A percentile compares a stretch with the other conserved stretches of the same genome.
Conservation (phyloP, 805 yeast species). For the Tetrapisispora phaffii region DNA sequence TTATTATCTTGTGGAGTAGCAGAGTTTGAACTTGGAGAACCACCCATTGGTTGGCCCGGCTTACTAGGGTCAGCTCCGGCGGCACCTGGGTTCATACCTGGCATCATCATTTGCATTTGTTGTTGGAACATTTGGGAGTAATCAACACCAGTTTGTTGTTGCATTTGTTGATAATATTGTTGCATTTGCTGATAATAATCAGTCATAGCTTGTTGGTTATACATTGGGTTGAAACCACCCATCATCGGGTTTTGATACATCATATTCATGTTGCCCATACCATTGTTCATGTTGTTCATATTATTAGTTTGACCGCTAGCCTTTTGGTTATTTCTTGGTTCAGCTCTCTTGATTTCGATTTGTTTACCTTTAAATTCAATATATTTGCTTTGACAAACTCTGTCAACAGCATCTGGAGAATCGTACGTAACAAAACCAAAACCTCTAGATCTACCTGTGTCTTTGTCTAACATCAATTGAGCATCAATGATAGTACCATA, state of each 20-base stretch:
- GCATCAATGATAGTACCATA: slow-evolving; percentile 92
- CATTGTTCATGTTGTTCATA: slow-evolving; percentile 14
- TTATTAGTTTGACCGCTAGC: slow-evolving; percentile 9
- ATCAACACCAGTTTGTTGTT: slow-evolving; percentile 28
- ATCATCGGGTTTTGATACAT: slow-evolving; percentile 29
- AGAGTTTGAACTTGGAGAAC: slow-evolving; percentile 14
- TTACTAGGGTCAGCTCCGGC: background rate
- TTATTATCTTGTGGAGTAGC: slow-evolving; percentile 14
- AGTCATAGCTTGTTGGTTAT: slow-evolving; percentile 46
- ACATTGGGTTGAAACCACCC: slow-evolving; percentile 30
- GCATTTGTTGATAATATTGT: slow-evolving; percentile 35
- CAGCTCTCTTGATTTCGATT: slow-evolving; percentile 78
- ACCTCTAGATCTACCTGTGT: slow-evolving; percentile 93
- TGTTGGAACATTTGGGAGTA: slow-evolving; percentile 27
- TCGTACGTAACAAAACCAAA: slow-evolving; percentile 96
- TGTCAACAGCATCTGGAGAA: slow-evolving; percentile 86
- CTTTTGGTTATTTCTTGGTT: slow-evolving; percentile 64
- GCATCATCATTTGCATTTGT: slow-evolving; percentile 28
- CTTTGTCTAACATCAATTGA: slow-evolving; percentile 93
- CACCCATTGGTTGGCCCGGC: background rate
- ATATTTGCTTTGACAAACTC: slow-evolving; percentile 72
- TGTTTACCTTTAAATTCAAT: slow-evolving; percentile 77
- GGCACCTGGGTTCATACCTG: slow-evolving; percentile 8
- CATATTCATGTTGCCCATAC: slow-evolving; percentile 11
- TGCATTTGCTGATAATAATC: slow-evolving; percentile 57